phyloP scores from a whole-genome alignment of 192 early-diverging fungal species.

The Radiomyces spectabilis region DNA sequence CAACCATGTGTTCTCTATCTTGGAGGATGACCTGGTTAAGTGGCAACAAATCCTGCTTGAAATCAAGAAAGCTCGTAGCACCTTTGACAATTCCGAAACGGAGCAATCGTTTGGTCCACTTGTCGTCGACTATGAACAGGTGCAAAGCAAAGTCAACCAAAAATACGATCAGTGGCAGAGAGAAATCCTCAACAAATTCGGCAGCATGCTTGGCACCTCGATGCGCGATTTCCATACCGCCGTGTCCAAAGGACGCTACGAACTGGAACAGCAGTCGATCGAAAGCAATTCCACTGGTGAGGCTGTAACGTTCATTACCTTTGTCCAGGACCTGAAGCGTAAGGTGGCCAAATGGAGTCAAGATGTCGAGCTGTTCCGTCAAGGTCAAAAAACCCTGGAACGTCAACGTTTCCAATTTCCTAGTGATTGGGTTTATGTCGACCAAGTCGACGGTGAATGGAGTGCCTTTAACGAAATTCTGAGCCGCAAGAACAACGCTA shows the following conservation, averaged over 20 bases:
- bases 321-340: slow-evolving; percentile 90
- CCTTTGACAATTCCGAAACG: slow-evolving; percentile 95
- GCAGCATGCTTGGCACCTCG: slow-evolving; percentile 62
- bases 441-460: slow-evolving; percentile 97
- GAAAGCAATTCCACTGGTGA: slow-evolving; percentile 83
- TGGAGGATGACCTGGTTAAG: slow-evolving; percentile 81
- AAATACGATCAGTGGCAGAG: slow-evolving; percentile 98
- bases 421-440: slow-evolving; percentile 90
- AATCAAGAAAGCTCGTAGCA: slow-evolving; percentile 87
- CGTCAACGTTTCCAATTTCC: slow-evolving; percentile 92
- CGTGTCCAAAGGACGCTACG: slow-evolving; percentile 68
- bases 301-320: slow-evolving; percentile 89
- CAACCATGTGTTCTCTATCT: slow-evolving; percentile 67
- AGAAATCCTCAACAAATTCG: slow-evolving; percentile 91
- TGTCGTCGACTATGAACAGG: slow-evolving; percentile 93
- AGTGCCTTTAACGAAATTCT: slow-evolving; percentile 94
- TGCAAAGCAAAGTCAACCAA: slow-evolving; percentile 96
- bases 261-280: slow-evolving; percentile 83
- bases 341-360: slow-evolving; percentile 69
- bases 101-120: slow-evolving; percentile 78
- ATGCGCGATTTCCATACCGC: slow-evolving; percentile 77
- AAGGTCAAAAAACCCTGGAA: slow-evolving; percentile 89
- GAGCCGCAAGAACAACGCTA: slow-evolving; percentile 78
- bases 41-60: slow-evolving; percentile 95
- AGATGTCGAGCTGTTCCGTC: slow-evolving; percentile 83